phyloP scores from a whole-genome alignment of 2,329 filamentous ascomycete species.

The Ascosphaera acerosa region DNA sequence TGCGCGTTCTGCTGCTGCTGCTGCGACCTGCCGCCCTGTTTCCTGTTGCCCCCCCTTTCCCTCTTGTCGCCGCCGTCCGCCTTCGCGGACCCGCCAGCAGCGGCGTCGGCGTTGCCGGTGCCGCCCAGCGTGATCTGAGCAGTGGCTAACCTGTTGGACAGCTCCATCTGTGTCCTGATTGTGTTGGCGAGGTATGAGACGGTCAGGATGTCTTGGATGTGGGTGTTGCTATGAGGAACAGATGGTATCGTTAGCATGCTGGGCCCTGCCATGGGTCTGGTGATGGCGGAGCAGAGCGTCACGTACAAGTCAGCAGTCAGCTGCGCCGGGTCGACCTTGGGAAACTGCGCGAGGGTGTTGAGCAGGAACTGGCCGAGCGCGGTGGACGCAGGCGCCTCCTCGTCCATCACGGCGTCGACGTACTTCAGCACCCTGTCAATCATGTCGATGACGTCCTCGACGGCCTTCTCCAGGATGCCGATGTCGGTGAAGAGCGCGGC shows the following conservation, averaged over 20 bases:
- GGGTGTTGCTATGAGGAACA: conserved; percentile 93
- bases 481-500: conserved; percentile 63
- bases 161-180: conserved; percentile 94
- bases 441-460: conserved; percentile 71
- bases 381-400: conserved; percentile 74
- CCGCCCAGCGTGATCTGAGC: conserved; percentile 36
- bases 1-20: conserved; percentile 17
- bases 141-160: conserved; percentile 84
- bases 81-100: conserved; percentile 5
- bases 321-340: conserved; percentile 74
- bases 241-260: not conserved
- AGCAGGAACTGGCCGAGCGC: conserved; percentile 86
- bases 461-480: conserved; percentile 59
- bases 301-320: conserved; percentile 82
- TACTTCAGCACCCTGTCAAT: conserved; percentile 80
- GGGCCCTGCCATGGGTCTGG: not conserved
- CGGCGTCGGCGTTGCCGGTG: conserved; percentile 16
- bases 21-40: conserved; percentile 15
- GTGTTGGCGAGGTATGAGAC: conserved; percentile 97
- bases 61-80: conserved; percentile 15
- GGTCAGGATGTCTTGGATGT: conserved; percentile 95
- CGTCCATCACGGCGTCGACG: conserved; percentile 66
- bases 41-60: conserved; percentile 19
- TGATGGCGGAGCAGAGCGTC: conserved; percentile 1
- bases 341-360: conserved; percentile 74